Evolutionary conservation across 106 monocot species (phyloP), one percentile per base, ranked within the genome.

Genomic region (Acorus calamus): DNA sequence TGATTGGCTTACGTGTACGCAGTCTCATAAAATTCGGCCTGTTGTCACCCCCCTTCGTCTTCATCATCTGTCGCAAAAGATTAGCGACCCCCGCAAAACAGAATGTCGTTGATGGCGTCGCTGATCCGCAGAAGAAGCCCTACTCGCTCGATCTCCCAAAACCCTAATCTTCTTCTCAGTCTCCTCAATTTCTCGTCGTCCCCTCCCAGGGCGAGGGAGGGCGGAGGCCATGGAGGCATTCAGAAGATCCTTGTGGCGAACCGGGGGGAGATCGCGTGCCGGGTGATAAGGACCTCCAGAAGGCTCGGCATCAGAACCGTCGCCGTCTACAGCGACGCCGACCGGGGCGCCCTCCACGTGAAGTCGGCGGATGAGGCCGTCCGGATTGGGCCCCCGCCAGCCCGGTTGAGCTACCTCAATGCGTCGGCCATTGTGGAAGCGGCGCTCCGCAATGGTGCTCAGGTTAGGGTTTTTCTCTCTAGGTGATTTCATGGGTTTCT

Each of bases 161-260:
- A 63, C 61, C 67, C 59, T 11, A 72, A 48, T 28, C 62, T 28
- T 60, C 53, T 45, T 46, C 53, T 5, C 0, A 50, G 41, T 46
- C 41, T 7, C 44, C 7, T 53, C 9, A 69, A 60, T 6, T 80
- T 77, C 9, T 69, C 83, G 52, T 52, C 68, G 14, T 53, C 69
- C 47, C 11, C 59, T 5, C 9, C 44, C 10, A 7, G 52, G 55
- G 47, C 44, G 64, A 56, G 47, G 71, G 52, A 56, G 70, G 55
- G 48, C 53, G 44, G 11, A 72, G 63, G 58, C 9, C 87, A 91
- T 57, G 44, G 14, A 72, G 63, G 58, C 9, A 91, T 96, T 57
- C 87, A 96, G 80, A 96, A 82, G 87, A 85, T 96, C 52, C 62
- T 96, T 82, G 80, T 96, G 51, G 96, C 96, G 49, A 96, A 96